Base-by-base conservation (phyloP, 352 stramenopile genomes). In the Phytophthora sp. region DNA sequence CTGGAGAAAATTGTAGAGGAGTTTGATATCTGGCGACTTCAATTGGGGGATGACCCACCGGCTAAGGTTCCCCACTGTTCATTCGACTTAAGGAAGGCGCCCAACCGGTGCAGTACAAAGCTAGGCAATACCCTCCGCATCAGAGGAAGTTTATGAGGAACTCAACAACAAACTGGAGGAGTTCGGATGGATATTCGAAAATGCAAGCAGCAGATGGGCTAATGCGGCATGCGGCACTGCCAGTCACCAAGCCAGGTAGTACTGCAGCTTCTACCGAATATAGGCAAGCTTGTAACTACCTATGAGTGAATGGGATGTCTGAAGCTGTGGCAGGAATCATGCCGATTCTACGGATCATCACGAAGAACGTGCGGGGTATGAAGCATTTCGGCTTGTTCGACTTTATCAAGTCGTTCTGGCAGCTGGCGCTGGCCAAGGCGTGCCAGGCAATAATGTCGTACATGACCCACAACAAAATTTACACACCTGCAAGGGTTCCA, bases 371-470 rank as follows among this genome's bases (percentile, higher is more conserved):
- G 9, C 8, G 27, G 13, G 30, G 29, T 4, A 42, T 55, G 47
- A 16, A 55, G n/a, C 27, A 55, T 38, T 41, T 55, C 21, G 47
- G 47, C 13, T 24, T 55, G 29, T 55, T 55, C 30, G 27, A 55
- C 30, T 55, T 41, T n/a, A 55, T 42, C 20, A 38, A 39, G 4
- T 26, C 8, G 7, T 55, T 55, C 18, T 55, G 47, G 47, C 29
- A 42, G 20, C 18, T 55, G 18, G 20, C 12, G 13, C 23, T 56
- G 18, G 47, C 1, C 0, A 11, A 31, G 4, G 24, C 26, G 4
- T 36, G 45, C 15, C 45, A 52, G 26, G 2, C 35, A 15, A 15
- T 52, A 16, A 38, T 52, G 26, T 52, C 45, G 4, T 52, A 52
- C 26, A 38, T 52, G 45, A 23, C 45, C 4, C 0, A 44, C 15